These are phyloP conservation scores for Mallotus repandus DNA, from an alignment of 441 rosid genomes.

Conservation along the genomic window DNA sequence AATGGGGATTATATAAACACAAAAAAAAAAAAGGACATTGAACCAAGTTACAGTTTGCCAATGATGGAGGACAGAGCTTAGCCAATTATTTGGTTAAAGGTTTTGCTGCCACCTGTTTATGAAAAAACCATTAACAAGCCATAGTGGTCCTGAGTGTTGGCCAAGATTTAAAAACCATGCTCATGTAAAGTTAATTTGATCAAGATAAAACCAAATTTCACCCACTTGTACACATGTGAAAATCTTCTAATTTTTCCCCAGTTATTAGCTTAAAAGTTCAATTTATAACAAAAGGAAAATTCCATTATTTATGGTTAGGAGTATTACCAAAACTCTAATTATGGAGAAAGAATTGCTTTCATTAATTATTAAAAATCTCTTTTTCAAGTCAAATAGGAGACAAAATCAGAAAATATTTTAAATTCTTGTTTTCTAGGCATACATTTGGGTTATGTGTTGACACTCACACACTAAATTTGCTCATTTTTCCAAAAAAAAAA, in stretches of 20 bases:
- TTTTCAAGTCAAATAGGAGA: neutral
- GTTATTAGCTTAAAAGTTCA: neutral
- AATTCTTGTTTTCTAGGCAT: neutral
- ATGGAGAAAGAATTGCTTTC: neutral
- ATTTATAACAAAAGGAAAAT: no score
- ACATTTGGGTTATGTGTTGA: neutral
- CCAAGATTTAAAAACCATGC: no score
- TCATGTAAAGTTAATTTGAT: neutral
- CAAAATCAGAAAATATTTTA: neutral
- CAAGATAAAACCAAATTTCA: neutral
- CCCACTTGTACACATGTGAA: neutral
- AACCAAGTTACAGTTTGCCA: constrained; percentile 3
- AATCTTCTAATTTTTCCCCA: neutral
- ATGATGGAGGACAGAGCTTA: neutral
- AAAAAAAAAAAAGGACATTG: neutral
- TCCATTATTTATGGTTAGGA: constrained; percentile 3
- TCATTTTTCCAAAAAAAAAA: neutral
- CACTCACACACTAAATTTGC: neutral
- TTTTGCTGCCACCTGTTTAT: neutral
- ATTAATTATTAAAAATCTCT: neutral
- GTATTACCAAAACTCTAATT: neutral
- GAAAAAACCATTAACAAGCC: neutral
- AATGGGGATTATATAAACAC: no score
- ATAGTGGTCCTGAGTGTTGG: neutral
- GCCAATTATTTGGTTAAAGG: neutral